Percentiles rank a stretch among this genome's conserved stretches.
Conservation (phyloP, 345 rosid genomes). For the Heritiera littoralis region DNA sequence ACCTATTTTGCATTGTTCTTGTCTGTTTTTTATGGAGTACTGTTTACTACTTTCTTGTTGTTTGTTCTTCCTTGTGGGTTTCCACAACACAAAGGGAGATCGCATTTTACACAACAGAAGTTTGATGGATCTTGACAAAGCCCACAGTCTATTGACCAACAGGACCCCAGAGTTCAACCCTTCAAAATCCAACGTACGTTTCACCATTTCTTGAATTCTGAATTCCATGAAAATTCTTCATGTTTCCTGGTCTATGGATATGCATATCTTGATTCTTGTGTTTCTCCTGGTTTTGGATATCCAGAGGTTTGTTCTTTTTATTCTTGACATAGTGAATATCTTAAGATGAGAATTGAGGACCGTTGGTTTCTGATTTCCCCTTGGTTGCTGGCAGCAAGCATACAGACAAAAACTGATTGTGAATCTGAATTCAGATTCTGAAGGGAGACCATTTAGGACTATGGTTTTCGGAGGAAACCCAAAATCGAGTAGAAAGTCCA, state of each 20-base stretch:
- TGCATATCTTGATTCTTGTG: not conserved
- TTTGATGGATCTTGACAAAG: constrained; percentile 66
- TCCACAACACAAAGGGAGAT: constrained; percentile 36
- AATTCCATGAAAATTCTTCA: not conserved
- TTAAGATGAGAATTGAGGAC: not conserved
- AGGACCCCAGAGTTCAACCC: constrained; percentile 17
- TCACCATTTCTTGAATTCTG: constrained; percentile 16
- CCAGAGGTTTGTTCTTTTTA: not conserved
- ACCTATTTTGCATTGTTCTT: too few relatives aligned
- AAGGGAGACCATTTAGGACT: constrained; percentile 52
- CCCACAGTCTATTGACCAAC: constrained; percentile 46
- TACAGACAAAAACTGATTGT: constrained; percentile 39
- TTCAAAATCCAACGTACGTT: constrained; percentile 31
- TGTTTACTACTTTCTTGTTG: too few relatives aligned
- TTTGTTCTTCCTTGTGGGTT: not conserved
- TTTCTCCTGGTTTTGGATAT: not conserved
- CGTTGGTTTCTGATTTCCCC: not conserved
- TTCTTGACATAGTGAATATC: not conserved
- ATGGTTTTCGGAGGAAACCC: constrained; percentile 57
- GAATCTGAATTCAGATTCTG: constrained; percentile 39
- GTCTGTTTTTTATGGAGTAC: too few relatives aligned
- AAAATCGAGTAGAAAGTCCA: constrained; percentile 37
- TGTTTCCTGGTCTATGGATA: not conserved
- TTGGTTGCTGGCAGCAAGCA: constrained; percentile 32
- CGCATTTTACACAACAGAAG: constrained; percentile 52